Conservation (phyloP, 2,329 filamentous ascomycete genomes). For the Gaeumannomyces sp. region DNA sequence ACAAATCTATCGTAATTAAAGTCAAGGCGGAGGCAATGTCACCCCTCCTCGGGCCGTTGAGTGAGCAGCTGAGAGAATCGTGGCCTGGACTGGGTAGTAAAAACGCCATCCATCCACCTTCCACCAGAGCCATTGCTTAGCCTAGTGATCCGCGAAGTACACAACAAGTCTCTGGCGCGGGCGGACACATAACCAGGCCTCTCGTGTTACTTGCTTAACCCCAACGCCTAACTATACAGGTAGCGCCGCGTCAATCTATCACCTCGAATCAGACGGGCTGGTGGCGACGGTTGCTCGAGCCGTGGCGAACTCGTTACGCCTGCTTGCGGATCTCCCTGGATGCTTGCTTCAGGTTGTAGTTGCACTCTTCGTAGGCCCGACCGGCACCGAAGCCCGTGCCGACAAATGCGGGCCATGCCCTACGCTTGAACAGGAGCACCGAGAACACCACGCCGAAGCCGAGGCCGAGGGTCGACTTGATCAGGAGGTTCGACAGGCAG, state of each 20-base stretch:
- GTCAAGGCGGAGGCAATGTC: neutral
- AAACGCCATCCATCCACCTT: neutral
- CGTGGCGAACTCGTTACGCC: conserved; percentile 26
- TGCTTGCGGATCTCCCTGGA: conserved; percentile 51
- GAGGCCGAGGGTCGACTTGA: conserved; percentile 92
- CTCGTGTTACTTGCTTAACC: neutral
- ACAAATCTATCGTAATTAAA: neutral
- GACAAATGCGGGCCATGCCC: conserved; percentile 95
- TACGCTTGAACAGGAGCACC: conserved; percentile 94
- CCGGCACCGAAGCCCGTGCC: conserved; percentile 93
- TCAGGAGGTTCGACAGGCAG: conserved; percentile 94
- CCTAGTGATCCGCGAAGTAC: too few species aligned
- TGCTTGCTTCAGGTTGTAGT: conserved; percentile 65
- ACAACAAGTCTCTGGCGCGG: neutral
- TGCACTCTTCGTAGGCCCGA: conserved; percentile 97
- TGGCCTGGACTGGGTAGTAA: neutral
- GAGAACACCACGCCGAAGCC: conserved; percentile 98
- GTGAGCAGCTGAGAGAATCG: neutral
- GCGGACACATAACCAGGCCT: neutral
- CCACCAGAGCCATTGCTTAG: neutral
- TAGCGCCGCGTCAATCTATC: neutral
- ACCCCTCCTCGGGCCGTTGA: neutral
- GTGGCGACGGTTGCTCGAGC: neutral
- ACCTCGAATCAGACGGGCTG: neutral
- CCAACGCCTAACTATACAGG: neutral